A percentile compares a stretch with the other conserved stretches of the same genome.
Conservation (phyloP, 768 basidiomycete species). For the Psilocybe sp. region DNA sequence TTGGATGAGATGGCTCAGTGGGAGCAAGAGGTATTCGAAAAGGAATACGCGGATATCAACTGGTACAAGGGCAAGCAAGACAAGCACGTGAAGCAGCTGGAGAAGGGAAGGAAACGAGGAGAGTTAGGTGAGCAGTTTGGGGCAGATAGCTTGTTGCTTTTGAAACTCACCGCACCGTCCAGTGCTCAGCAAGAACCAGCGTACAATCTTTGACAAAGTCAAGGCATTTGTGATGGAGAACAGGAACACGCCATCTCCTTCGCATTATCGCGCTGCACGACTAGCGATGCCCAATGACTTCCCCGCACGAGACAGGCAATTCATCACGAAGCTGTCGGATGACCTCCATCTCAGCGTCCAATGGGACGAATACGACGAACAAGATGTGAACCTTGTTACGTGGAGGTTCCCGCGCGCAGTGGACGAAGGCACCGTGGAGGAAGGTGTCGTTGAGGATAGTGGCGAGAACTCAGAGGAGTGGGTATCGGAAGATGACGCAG, state of each 20-base stretch:
- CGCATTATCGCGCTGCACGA: constrained; percentile 32
- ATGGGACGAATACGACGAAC: constrained; percentile 94
- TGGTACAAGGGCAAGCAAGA: constrained; percentile 95
- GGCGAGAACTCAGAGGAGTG: constrained; percentile 37
- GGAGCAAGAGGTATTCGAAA: constrained; percentile 90
- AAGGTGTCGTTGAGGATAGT: constrained; percentile 34
- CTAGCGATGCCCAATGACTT: constrained; percentile 77
- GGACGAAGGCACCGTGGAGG: constrained; percentile 32
- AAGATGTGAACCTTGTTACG: constrained; percentile 75
- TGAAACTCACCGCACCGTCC: background rate
- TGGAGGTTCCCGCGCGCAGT: constrained; percentile 53
- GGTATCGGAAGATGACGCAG: constrained; percentile 64
- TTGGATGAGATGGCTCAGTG: constrained; percentile 85
- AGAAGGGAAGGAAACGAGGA: constrained; percentile 52
- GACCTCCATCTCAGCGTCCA: constrained; percentile 74
- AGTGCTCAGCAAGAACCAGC: constrained; percentile 75
- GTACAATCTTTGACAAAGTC: constrained; percentile 75
- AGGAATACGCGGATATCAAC: constrained; percentile 83
- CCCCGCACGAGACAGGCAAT: constrained; percentile 75
- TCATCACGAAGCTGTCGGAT: constrained; percentile 72
- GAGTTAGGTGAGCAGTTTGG: constrained; percentile 54
- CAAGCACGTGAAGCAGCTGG: constrained; percentile 66
- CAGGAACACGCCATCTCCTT: constrained; percentile 27
- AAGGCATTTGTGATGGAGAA: constrained; percentile 67
- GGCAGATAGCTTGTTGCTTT: background rate